Percentiles rank a stretch among this genome's conserved stretches.
Evolutionary conservation across 768 basidiomycete species (phyloP).

Genomic region (Fistulinella prunicolor): DNA sequence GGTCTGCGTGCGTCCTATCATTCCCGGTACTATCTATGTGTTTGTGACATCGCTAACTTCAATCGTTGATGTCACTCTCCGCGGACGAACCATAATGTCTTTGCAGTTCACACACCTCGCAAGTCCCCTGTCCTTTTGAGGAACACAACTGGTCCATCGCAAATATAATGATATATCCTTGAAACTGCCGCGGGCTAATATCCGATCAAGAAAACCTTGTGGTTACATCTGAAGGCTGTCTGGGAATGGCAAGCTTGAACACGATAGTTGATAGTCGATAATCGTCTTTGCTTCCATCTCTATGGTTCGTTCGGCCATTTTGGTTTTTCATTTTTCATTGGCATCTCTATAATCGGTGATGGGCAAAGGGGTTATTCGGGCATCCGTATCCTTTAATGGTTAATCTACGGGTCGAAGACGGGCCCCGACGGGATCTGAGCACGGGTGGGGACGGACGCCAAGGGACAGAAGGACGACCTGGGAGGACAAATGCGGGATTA

Average conservation of each 20-base stretch:
- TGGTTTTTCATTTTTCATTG: not conserved
- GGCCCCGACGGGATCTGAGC: constrained; percentile 3
- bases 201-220: not conserved
- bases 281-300: not conserved
- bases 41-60: not conserved
- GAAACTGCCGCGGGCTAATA: constrained; percentile 1
- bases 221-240: not conserved
- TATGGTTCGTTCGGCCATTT: not conserved
- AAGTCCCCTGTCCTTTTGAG: constrained; percentile 2
- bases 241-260: not conserved
- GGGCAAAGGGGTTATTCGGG: not conserved
- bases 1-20: too few relatives aligned
- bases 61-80: constrained; percentile 4
- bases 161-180: not conserved
- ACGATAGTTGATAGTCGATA: too few relatives aligned
- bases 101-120: not conserved
- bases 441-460: constrained; percentile 5
- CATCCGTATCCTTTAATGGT: not conserved
- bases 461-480: not conserved
- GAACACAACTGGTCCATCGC: not conserved
- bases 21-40: too few relatives aligned
- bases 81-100: constrained; percentile 13
- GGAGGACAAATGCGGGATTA: not conserved
- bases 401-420: not conserved
- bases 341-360: not conserved